Evolutionary conservation across 352 stramenopile species (phyloP), one percentile per base, ranked within the genome.

Genomic region (Globisporangium ultimum): DNA sequence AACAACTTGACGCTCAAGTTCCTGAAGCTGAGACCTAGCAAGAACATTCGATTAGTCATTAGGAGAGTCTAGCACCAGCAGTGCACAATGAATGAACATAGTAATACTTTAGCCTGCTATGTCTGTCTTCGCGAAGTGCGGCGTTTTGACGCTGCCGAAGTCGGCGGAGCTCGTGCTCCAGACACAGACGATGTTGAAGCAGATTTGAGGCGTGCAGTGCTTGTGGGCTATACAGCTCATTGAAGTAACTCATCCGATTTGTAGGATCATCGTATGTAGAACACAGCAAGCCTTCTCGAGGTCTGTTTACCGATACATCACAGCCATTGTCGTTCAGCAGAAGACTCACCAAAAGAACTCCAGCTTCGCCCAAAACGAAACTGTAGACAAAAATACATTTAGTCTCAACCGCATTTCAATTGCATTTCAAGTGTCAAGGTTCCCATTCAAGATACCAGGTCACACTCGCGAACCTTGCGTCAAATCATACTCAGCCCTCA

Each of bases 1-100:
- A 0, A 45, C 36, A 49, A 77, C 40, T 24, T 75, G 70, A 8
- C 50, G 28, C 53, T 81, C 70, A 28, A 81, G 68, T 9, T 57
- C 59, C 18, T 69, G 56, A 13, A 78, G 20, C 42, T 79, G 67
- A 36, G 54, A 48, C 43, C 72, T 79, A 45, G 40, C 40, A 45
- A 45, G 40, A 18, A 46, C 32, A 55, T 48, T 34, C 22, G 12
- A 45, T 51, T 10, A 24, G 21, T 48, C 8, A 49, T 17, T 2
- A 10, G 3, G 3, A 36, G 8, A 36, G 28, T 10, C 28, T 36
- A 36, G 28, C 7, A 11, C 7, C 7, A 11, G 28, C 28, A 36
- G 28, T 36, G 28, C 28, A 36, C 28, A 36, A 36, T 5, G 8
- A 11, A 17, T n/a, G 5, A 51, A 12, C 22, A 48, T 1, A 36